Conservation (phyloP, 2,329 filamentous ascomycete genomes). For the Cadophora gregata region DNA sequence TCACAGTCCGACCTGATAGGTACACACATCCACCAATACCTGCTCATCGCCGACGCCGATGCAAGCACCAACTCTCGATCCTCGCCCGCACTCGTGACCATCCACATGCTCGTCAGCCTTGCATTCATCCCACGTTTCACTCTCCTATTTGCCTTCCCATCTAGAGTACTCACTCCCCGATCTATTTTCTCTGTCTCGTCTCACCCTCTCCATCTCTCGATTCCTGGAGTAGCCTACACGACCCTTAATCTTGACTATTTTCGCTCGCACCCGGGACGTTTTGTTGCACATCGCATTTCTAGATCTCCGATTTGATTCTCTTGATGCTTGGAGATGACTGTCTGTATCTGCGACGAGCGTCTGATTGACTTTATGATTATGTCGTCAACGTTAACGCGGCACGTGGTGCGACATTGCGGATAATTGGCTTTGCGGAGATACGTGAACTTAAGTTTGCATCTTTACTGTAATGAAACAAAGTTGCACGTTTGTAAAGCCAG, state of each 20-base stretch:
- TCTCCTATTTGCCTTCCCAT: neutral
- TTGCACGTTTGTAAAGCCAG: too few relatives aligned
- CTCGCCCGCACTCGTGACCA: neutral
- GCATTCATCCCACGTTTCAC: constrained; percentile 2
- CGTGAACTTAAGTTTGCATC: too few relatives aligned
- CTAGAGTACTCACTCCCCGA: neutral
- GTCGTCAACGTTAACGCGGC: too few relatives aligned
- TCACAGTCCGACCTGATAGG: neutral
- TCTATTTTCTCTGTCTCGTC: neutral
- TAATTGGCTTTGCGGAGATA: too few relatives aligned
- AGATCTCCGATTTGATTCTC: constrained; percentile 10
- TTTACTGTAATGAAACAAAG: too few relatives aligned
- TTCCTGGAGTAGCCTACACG: neutral
- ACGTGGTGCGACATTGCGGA: too few relatives aligned
- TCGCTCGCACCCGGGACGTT: neutral
- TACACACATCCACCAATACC: neutral
- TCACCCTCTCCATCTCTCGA: neutral
- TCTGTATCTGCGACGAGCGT: too few relatives aligned
- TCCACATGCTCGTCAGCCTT: neutral
- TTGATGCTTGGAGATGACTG: neutral
- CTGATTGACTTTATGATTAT: too few relatives aligned
- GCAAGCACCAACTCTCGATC: constrained; percentile 11
- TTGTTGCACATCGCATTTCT: constrained; percentile 15
- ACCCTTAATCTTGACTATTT: neutral
- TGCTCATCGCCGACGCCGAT: neutral